These are phyloP conservation scores for Populus alba DNA, from an alignment of 345 rosid species.

Conservation along the genomic window DNA sequence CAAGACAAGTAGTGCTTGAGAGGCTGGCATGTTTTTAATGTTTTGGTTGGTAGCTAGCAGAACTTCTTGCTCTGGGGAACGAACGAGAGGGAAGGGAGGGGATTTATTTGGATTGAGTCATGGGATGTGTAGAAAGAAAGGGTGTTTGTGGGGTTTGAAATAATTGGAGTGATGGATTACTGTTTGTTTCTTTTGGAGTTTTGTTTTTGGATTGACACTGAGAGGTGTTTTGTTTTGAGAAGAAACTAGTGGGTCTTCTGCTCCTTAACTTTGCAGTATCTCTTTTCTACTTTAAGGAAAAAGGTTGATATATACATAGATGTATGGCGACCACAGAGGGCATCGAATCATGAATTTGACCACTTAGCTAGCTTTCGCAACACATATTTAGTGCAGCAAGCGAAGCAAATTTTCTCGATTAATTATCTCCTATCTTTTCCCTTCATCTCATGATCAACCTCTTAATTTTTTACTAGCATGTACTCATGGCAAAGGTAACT, in stretches of 20 bases:
- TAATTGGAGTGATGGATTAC: slow-evolving; percentile 21
- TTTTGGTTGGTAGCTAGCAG: background rate
- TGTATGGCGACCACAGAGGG: background rate
- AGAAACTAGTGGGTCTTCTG: background rate
- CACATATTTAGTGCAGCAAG: too few relatives aligned
- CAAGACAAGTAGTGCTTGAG: slow-evolving; percentile 3
- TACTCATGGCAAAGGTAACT: background rate
- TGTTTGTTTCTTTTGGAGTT: slow-evolving; percentile 6
- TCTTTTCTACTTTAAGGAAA: slow-evolving; percentile 11
- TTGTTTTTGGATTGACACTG: slow-evolving; percentile 4
- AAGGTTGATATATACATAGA: background rate
- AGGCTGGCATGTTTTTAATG: slow-evolving; percentile 22
- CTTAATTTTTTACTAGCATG: background rate
- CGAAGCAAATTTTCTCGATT: background rate
- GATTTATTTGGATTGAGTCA: slow-evolving; percentile 28
- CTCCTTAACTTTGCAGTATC: background rate
- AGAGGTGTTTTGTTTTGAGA: background rate
- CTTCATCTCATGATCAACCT: background rate
- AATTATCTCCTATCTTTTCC: background rate
- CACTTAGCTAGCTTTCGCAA: background rate
- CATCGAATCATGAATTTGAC: background rate
- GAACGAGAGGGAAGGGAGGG: background rate
- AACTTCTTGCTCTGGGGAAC: background rate
- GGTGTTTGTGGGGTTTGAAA: slow-evolving; percentile 26
- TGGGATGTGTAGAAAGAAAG: slow-evolving; percentile 6